A percentile compares a stretch with the other conserved stretches of the same genome.
These are phyloP conservation scores for Sonneratia caseolaris DNA, from an alignment of 345 rosid genomes.

Conservation along the genomic window DNA sequence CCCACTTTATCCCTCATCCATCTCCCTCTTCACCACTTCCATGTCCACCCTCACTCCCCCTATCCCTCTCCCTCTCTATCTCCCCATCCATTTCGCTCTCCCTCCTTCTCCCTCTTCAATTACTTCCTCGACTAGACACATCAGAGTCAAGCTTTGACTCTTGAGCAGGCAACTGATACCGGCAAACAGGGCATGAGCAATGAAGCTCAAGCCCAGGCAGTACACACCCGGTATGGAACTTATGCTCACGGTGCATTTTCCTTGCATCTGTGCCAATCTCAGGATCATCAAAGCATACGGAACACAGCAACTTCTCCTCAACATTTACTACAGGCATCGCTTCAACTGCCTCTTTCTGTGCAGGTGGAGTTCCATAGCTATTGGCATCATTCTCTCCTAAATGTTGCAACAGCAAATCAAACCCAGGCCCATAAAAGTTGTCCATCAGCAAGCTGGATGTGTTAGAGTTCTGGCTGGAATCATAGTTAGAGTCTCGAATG, in stretches of 20 bases:
- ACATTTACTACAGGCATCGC: conserved; percentile 40
- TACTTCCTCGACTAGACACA: conserved; percentile 20
- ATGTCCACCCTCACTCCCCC: no score
- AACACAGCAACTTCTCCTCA: conserved; percentile 49
- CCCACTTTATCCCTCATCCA: conserved; percentile 30
- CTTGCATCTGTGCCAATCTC: conserved; percentile 51
- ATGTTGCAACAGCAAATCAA: conserved; percentile 65
- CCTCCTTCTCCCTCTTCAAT: conserved; percentile 19
- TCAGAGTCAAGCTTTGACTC: conserved; percentile 48
- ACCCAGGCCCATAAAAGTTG: conserved; percentile 71
- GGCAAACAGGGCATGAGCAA: conserved; percentile 84
- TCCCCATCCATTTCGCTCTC: conserved; percentile 2
- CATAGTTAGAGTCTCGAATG: conserved; percentile 39
- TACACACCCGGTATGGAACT: conserved; percentile 62
- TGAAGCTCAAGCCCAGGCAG: conserved; percentile 92
- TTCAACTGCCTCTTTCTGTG: conserved; percentile 65
- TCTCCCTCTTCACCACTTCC: conserved; percentile 35
- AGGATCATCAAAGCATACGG: conserved; percentile 78
- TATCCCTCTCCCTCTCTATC: background rate
- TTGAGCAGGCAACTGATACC: conserved; percentile 64
- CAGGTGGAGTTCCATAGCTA: conserved; percentile 76
- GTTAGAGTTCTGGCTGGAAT: conserved; percentile 32
- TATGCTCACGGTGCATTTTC: conserved; percentile 90
- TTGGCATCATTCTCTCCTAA: conserved; percentile 67
- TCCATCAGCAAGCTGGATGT: conserved; percentile 53